A percentile compares a stretch with the other conserved stretches of the same genome.
Conservation (phyloP, 257 asterid genomes). For the Lantana camara region DNA sequence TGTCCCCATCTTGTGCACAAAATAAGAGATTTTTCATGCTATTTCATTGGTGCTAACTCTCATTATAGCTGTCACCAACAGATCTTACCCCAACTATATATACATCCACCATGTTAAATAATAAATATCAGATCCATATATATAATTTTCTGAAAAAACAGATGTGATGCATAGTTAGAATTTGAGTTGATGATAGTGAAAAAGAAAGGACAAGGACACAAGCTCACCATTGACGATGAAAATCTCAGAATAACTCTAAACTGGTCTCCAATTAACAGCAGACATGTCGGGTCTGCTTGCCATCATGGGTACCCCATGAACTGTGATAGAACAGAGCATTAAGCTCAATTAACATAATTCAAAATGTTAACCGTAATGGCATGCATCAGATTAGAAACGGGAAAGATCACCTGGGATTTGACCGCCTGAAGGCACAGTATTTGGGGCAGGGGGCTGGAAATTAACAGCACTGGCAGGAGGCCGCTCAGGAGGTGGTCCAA, state of each 20-base stretch:
- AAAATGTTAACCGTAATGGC: constrained; percentile 1
- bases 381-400: constrained; percentile 3
- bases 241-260: constrained; percentile 27
- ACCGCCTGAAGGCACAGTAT: constrained; percentile 29
- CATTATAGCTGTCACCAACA: background rate
- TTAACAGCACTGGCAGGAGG: constrained; percentile 35
- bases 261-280: constrained; percentile 43
- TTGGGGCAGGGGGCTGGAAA: constrained; percentile 40
- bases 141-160: too few species aligned
- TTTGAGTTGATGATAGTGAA: background rate
- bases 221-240: constrained; percentile 27
- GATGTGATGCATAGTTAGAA: constrained; percentile 10
- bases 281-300: constrained; percentile 41
- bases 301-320: constrained; percentile 43
- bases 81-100: constrained; percentile 11
- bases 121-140: background rate
- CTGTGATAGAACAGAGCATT: constrained; percentile 27
- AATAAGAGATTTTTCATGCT: constrained; percentile 11
- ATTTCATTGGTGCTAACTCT: constrained; percentile 5
- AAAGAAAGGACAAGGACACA: constrained; percentile 4
- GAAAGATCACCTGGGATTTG: constrained; percentile 40
- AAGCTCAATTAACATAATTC: constrained; percentile 14
- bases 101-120: background rate
- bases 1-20: constrained; percentile 10
- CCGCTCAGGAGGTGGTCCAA: constrained; percentile 41